A percentile compares a stretch with the other conserved stretches of the same genome.
Evolutionary conservation across 805 yeast genomes (phyloP).

Genomic region (Soucietia sequanensis): DNA sequence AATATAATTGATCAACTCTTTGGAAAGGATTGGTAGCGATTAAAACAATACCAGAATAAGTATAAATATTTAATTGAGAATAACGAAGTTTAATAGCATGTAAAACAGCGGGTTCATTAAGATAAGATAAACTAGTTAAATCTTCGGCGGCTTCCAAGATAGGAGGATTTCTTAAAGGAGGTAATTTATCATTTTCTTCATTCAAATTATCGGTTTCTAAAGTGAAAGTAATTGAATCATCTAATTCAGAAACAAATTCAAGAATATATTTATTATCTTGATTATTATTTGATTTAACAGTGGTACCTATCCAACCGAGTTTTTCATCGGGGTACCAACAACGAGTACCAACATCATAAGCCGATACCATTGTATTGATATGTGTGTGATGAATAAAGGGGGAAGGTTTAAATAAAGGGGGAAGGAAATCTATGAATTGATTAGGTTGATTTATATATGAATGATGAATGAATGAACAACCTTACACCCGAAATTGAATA

Average conservation of each 20-base stretch:
- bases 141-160: slow-evolving; percentile 92
- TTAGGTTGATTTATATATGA: no score
- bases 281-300: slow-evolving; percentile 45
- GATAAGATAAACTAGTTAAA: slow-evolving; percentile 83
- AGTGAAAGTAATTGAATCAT: slow-evolving; percentile 38
- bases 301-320: slow-evolving; percentile 75
- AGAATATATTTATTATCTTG: slow-evolving; percentile 46
- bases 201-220: slow-evolving; percentile 49
- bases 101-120: slow-evolving; percentile 94
- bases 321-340: slow-evolving; percentile 80
- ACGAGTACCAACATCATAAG: slow-evolving; percentile 43
- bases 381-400: no score
- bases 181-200: slow-evolving; percentile 59
- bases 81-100: slow-evolving; percentile 91
- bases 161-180: slow-evolving; percentile 88
- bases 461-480: no score
- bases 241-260: slow-evolving; percentile 54
- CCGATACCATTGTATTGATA: slow-evolving; percentile 10
- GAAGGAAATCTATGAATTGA: no score
- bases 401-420: no score
- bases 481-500: no score
- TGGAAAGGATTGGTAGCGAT: slow-evolving; percentile 97
- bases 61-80: slow-evolving; percentile 85
- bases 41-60: slow-evolving; percentile 94
- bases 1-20: slow-evolving; percentile 83